Conservation (phyloP, 1,284 basidiomycete species). For the Neolentinus lepideus region DNA sequence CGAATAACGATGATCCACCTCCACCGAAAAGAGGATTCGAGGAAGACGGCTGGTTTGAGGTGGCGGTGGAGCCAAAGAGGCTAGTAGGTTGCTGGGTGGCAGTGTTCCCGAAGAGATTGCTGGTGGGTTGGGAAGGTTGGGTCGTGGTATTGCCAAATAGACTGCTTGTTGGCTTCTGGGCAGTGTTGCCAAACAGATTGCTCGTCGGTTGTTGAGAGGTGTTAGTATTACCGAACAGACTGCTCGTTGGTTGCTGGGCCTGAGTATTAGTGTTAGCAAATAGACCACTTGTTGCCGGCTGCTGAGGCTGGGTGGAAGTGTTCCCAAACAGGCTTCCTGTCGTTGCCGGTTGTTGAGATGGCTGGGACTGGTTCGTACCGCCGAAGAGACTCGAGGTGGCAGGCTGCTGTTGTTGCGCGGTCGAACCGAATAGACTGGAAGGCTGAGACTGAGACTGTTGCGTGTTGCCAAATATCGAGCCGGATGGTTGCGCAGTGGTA, state of each 20-base stretch:
- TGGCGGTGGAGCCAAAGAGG: slow-evolving; percentile 8
- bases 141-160: slow-evolving; percentile 8
- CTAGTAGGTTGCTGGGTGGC: slow-evolving; percentile 2
- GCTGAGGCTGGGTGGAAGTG: neutral
- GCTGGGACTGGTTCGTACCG: neutral
- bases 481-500: slow-evolving; percentile 10
- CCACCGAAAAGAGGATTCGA: neutral
- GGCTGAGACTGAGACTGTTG: slow-evolving; percentile 19
- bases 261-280: slow-evolving; percentile 7
- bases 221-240: slow-evolving; percentile 7
- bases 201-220: neutral
- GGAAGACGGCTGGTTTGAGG: slow-evolving; percentile 5
- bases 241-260: neutral
- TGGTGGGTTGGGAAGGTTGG: neutral
- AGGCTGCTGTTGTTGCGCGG: neutral
- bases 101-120: neutral
- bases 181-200: slow-evolving; percentile 7
- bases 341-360: neutral
- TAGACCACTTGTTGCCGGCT: slow-evolving; percentile 2
- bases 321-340: slow-evolving; percentile 1
- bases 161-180: slow-evolving; percentile 4
- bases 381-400: slow-evolving; percentile 1
- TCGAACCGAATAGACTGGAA: slow-evolving; percentile 1
- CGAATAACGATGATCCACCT: neutral
- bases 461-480: slow-evolving; percentile 15